Conservation (phyloP, 306 rosid species). For the Arachis stenosperma region DNA sequence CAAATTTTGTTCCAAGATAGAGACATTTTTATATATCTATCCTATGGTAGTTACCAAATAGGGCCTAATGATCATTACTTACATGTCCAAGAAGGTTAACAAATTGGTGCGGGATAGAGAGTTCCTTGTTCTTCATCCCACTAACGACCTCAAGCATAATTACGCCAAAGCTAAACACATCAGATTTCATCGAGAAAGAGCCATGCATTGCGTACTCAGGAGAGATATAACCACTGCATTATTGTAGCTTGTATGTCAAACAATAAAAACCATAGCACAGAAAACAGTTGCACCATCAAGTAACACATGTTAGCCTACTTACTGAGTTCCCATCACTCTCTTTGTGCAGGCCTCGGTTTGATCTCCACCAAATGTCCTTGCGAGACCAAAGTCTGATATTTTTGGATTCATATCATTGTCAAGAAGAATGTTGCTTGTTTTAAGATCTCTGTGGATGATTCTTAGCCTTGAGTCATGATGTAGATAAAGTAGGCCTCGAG, state of each 20-base stretch:
- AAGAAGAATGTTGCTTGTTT: not conserved
- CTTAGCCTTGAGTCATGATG: slow-evolving; percentile 21
- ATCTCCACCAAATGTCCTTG: slow-evolving; percentile 12
- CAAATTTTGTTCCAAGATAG: no score
- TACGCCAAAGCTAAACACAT: slow-evolving; percentile 30
- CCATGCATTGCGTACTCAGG: slow-evolving; percentile 16
- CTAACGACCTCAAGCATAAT: slow-evolving; percentile 11
- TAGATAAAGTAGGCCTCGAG: slow-evolving; percentile 15
- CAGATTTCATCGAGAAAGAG: slow-evolving; percentile 3
- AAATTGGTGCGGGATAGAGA: slow-evolving; percentile 29
- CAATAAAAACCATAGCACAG: not conserved
- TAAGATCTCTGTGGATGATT: slow-evolving; percentile 8
- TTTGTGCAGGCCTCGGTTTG: slow-evolving; percentile 3
- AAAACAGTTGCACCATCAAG: not conserved
- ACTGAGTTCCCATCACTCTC: slow-evolving; percentile 20
- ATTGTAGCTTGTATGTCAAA: not conserved
- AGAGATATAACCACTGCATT: slow-evolving; percentile 34
- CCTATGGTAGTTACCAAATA: no score
- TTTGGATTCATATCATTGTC: slow-evolving; percentile 17
- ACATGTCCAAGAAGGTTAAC: slow-evolving; percentile 56
- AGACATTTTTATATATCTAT: no score
- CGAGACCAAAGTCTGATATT: slow-evolving; percentile 33
- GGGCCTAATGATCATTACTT: slow-evolving; percentile 7
- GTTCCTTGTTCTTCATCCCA: slow-evolving; percentile 41
- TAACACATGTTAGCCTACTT: not conserved